Percentiles rank a stretch among this genome's conserved stretches.
phyloP scores from a whole-genome alignment of 306 rosid species.

The Psophocarpus tetragonolobus region DNA sequence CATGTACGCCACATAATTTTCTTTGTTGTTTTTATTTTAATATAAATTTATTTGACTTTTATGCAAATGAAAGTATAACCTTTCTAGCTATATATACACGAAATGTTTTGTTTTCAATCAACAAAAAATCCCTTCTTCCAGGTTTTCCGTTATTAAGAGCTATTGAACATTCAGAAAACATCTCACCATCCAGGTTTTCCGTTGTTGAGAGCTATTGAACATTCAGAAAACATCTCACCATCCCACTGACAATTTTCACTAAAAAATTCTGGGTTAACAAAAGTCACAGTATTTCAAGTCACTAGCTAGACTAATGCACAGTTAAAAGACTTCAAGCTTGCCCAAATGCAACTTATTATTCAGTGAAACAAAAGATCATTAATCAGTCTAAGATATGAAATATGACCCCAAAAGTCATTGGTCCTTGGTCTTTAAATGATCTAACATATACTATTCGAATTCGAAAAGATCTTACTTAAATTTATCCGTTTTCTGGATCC shows the following conservation, averaged over 20 bases:
- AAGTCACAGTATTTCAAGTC: background rate
- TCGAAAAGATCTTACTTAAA: background rate
- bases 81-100: too few relatives aligned
- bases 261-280: background rate
- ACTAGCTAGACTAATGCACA: background rate
- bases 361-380: background rate
- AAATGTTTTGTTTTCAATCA: too few relatives aligned
- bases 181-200: background rate
- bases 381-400: background rate
- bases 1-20: background rate
- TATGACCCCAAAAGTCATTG: conserved; percentile 8
- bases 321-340: background rate
- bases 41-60: background rate
- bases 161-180: background rate
- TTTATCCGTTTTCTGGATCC: background rate
- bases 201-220: background rate
- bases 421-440: conserved; percentile 3
- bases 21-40: background rate
- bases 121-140: background rate
- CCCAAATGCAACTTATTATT: conserved; percentile 10
- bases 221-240: background rate
- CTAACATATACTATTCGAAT: conserved; percentile 32
- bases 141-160: background rate
- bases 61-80: too few relatives aligned
- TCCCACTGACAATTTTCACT: background rate